Percentiles rank a stretch among this genome's conserved stretches.
Conservation (phyloP, 2,329 filamentous ascomycete species). For the Cryphonectria radicalis region DNA sequence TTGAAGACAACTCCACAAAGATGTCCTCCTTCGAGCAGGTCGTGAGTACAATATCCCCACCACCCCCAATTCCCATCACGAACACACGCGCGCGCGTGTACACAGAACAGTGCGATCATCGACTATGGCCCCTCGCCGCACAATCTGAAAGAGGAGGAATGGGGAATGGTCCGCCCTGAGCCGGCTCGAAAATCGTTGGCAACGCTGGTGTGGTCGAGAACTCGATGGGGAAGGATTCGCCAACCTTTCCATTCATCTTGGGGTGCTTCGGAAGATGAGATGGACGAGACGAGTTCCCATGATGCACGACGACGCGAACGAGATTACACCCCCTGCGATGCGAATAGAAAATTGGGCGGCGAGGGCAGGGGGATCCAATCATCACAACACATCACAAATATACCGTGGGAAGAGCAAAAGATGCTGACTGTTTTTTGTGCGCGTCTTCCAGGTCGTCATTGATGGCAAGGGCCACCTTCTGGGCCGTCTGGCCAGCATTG, state of each 20-base stretch:
- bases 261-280: not conserved
- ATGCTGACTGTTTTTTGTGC: conserved; percentile 23
- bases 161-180: not conserved
- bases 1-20: conserved; percentile 34
- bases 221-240: not conserved
- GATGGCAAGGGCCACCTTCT: conserved; percentile 99
- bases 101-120: not conserved
- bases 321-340: not conserved
- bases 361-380: conserved; percentile 1
- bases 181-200: not conserved
- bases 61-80: conserved; percentile 1
- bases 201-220: not conserved
- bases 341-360: conserved; percentile 3
- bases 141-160: not conserved
- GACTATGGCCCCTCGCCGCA: not conserved
- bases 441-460: conserved; percentile 82
- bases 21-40: conserved; percentile 61
- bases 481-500: conserved; percentile 95
- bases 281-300: not conserved
- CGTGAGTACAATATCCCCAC: conserved; percentile 57
- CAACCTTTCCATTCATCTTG: not conserved
- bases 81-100: not conserved
- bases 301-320: conserved; percentile 1
- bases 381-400: conserved; percentile 10
- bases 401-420: not conserved